phyloP scores from a whole-genome alignment of 192 early-diverging fungal species.

The Diversispora eburnea region DNA sequence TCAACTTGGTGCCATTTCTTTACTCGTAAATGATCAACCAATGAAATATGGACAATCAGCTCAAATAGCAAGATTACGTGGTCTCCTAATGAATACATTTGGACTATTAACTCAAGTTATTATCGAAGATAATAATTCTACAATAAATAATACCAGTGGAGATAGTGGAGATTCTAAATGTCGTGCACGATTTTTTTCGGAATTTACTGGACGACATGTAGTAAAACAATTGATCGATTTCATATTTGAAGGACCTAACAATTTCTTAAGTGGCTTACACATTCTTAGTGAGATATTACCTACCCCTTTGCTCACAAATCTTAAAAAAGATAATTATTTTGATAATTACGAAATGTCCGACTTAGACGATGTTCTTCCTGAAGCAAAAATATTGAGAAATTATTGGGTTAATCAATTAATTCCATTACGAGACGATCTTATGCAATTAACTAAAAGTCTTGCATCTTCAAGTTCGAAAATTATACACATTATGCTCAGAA shows the following conservation, averaged over 20 bases:
- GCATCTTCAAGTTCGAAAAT: slow-evolving; percentile 28
- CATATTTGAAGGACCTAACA: slow-evolving; percentile 28
- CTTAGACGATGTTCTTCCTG: neutral
- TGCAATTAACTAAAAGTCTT: slow-evolving; percentile 10
- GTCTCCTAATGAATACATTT: slow-evolving; percentile 18
- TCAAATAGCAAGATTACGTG: slow-evolving; percentile 27
- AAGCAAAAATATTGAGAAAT: neutral
- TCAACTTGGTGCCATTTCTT: slow-evolving; percentile 26
- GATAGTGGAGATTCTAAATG: neutral
- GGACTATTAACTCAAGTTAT: slow-evolving; percentile 18
- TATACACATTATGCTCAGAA: slow-evolving; percentile 22
- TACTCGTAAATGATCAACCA: neutral
- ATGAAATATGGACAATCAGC: slow-evolving; percentile 27
- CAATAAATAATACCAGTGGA: neutral
- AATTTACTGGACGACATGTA: slow-evolving; percentile 26
- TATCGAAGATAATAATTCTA: slow-evolving; percentile 6
- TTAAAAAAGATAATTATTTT: neutral
- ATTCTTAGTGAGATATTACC: slow-evolving; percentile 28
- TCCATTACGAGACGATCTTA: slow-evolving; percentile 26
- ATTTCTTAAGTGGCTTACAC: slow-evolving; percentile 28
- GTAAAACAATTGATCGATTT: slow-evolving; percentile 24
- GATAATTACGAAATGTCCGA: too few species aligned
- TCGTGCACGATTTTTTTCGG: slow-evolving; percentile 17
- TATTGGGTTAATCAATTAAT: slow-evolving; percentile 30
- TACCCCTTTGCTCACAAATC: neutral